Conservation (phyloP, 768 basidiomycete species). For the Roridomyces roridus region DNA sequence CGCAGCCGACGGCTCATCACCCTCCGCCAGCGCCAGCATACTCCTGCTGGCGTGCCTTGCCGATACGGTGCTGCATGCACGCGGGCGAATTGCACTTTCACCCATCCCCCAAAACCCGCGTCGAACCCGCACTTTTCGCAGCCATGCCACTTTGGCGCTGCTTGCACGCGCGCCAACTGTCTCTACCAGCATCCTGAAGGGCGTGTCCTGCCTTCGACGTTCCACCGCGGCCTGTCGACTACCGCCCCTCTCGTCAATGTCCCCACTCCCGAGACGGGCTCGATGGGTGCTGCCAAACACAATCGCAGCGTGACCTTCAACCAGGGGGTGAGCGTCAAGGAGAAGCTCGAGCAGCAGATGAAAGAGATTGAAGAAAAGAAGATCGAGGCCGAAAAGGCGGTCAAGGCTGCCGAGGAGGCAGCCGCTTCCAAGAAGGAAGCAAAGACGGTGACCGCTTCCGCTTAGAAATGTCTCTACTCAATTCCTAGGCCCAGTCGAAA, state of each 20-base stretch:
- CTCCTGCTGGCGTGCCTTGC: conserved; percentile 48
- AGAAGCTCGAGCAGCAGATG: conserved; percentile 55
- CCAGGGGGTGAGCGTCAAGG: conserved; percentile 50
- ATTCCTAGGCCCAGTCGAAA: neutral
- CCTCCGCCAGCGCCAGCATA: conserved; percentile 30
- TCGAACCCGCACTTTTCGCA: conserved; percentile 44
- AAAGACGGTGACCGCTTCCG: conserved; percentile 54
- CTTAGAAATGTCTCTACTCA: conserved; percentile 24
- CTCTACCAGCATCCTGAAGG: conserved; percentile 92
- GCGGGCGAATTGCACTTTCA: conserved; percentile 69
- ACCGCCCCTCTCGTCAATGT: conserved; percentile 68
- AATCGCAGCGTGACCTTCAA: conserved; percentile 80
- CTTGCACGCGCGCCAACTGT: conserved; percentile 87
- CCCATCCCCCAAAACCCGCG: conserved; percentile 55
- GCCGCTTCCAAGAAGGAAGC: conserved; percentile 55
- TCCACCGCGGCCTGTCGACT: conserved; percentile 78
- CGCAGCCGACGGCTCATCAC: conserved; percentile 36
- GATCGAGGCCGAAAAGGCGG: conserved; percentile 65
- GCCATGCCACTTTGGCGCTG: conserved; percentile 84
- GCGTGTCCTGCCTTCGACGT: conserved; percentile 77
- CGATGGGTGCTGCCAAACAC: conserved; percentile 67
- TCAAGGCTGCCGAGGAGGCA: conserved; percentile 67
- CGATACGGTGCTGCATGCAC: conserved; percentile 78
- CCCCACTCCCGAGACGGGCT: conserved; percentile 66
- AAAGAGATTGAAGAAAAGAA: conserved; percentile 75